phyloP scores from a whole-genome alignment of 768 basidiomycete species.

The Pleurotus tuber-regium region DNA sequence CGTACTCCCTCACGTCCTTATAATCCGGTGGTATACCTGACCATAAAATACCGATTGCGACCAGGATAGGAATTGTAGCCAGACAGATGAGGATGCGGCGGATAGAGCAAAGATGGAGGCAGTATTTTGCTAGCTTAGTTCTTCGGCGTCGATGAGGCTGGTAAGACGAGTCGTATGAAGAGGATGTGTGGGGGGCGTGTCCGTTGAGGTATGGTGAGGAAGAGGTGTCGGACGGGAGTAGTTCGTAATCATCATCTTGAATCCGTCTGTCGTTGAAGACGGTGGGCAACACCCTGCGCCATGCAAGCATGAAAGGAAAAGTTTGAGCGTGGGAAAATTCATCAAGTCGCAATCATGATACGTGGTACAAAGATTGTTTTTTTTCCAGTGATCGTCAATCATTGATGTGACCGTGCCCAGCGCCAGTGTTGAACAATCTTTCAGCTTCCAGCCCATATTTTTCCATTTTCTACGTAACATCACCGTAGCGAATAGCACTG shows the following conservation, averaged over 20 bases:
- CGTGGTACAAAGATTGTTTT: too few species aligned
- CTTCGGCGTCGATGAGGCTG: neutral
- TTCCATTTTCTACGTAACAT: too few species aligned
- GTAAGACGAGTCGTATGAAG: neutral
- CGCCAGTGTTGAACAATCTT: too few species aligned
- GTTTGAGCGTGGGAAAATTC: too few species aligned
- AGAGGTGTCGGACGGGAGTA: neutral
- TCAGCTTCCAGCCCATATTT: too few species aligned
- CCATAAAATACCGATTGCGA: slow-evolving; percentile 28
- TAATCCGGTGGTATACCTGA: slow-evolving; percentile 40
- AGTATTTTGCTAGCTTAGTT: slow-evolving; percentile 3
- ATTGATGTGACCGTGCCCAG: too few species aligned
- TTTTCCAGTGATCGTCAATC: too few species aligned
- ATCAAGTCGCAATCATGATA: too few species aligned
- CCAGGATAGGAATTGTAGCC: slow-evolving; percentile 17
- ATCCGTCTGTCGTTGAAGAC: too few species aligned
- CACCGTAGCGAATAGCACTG: too few species aligned
- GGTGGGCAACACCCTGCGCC: too few species aligned
- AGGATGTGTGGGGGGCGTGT: neutral
- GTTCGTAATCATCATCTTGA: neutral
- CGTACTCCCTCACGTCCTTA: slow-evolving; percentile 30
- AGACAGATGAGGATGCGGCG: slow-evolving; percentile 26
- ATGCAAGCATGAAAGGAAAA: too few species aligned
- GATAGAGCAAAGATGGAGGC: slow-evolving; percentile 21
- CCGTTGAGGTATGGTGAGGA: neutral